Base-by-base conservation (phyloP, 2,329 filamentous ascomycete species). In the Fusarium longipes region DNA sequence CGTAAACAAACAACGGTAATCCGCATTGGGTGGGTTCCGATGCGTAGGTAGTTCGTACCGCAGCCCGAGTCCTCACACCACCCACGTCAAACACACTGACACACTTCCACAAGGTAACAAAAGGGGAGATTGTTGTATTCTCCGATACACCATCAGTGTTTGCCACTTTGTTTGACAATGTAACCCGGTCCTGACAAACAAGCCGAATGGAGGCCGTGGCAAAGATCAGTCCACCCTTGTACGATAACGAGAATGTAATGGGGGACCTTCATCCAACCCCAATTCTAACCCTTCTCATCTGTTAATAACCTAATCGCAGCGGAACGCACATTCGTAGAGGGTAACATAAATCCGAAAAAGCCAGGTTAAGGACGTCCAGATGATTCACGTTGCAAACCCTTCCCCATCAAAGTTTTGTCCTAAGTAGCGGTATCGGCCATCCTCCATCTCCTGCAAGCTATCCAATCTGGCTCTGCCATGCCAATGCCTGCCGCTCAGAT, bases 91-190 rank as follows among this genome's bases (percentile, higher is more conserved):
- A 17, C 50, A 35, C 43, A 11, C 20, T 22, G 32, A 36, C 39
- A 44, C 39, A 44, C 33, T 42, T 36, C 22, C 29, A 62, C 40
- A 36, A 47, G 27, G 15, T 20, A n/a, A 20, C 9, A 12, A 42
- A 32, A n/a, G 29, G 30, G 27, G 22, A 6, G 14, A 62, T 43
- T 38, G 35, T n/a, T 63, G 63, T 51, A 67, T 59, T 65, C 64
- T 67, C 64, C 59, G 53, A 49, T 27, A 48, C 36, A 42, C 50
- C 50, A 50, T 36, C 38, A 18, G 36, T 51, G 49, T 61, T 65
- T 64, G 60, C 51, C 51, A 63, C 60, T 45, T 60, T 25, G 32
- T 63, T 63, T 45, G 10, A 50, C 27, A 32, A 63, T 63, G 50
- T 51, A 49, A 63, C 60, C 38, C 38, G 57, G 38, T 43, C 43